Base-by-base conservation (phyloP, 1,139 yeast species). In the Pichia terricola region DNA sequence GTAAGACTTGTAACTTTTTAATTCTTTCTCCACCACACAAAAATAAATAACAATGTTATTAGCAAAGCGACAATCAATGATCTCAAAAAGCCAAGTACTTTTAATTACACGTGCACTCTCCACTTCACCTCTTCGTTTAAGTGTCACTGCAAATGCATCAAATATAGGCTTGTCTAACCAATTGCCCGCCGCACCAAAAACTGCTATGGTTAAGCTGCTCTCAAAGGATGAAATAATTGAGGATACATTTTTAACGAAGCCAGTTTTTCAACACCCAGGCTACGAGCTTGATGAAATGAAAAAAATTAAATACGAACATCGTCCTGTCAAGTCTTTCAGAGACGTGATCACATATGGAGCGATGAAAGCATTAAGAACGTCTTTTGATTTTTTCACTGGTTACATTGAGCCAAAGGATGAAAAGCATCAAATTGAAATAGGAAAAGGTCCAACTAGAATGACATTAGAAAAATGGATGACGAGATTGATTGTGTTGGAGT, bases 391-490 rank as follows among this genome's bases (percentile, higher is more conserved):
- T 35, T 73, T 69, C 38, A 81, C 89, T 0, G 87, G 88, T 2
- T 82, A 81, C 63, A 73, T 67, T 46, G 78, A 77, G 50, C 77
- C 81, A 5, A 59, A 43, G 26, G 45, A 50, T 26, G 47, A 60
- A 30, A 53, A 61, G 28, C 61, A 56, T 27, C 55, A 50, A 38
- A 50, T 53, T 37, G 51, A 44, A 34, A 52, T 58, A 32, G 53
- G 48, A 11, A 53, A 51, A 11, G 38, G 50, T 26, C 35, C 49
- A n/a, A 67, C 68, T 43, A 66, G 68, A 44, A 77, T 81, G 84
- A 77, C 81, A 3, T 76, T 74, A 35, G 67, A 66, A 43, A 77
- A 79, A 56, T 82, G 89, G 89, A 56, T 82, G 44, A 75, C 80
- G n/a, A 62, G 91, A 45, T 66, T 74, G 48, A 75, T 82, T 35